These are phyloP conservation scores for Globisporangium apiculatum DNA, from an alignment of 352 stramenopile species.

Conservation along the genomic window DNA sequence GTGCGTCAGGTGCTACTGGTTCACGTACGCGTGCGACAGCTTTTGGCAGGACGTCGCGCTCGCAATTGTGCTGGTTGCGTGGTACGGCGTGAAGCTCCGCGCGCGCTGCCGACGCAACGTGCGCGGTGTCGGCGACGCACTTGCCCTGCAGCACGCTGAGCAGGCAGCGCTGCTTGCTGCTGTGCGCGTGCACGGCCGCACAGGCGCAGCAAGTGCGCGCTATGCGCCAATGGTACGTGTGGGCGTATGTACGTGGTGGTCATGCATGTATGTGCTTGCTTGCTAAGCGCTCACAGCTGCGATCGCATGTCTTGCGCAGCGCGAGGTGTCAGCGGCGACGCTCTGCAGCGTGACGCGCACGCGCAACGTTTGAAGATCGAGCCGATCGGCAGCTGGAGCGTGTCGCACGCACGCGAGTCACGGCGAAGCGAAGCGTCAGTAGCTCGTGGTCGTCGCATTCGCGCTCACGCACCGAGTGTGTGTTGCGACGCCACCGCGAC, in stretches of 20 bases:
- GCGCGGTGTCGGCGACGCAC: slow-evolving; percentile 15
- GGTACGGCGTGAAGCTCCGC: slow-evolving; percentile 18
- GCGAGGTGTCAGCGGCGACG: slow-evolving; percentile 23
- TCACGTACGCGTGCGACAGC: slow-evolving; percentile 38
- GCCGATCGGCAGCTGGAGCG: no score
- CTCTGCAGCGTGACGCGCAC: no score
- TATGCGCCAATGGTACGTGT: slow-evolving; percentile 42
- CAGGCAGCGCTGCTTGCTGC: slow-evolving; percentile 34
- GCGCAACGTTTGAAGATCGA: no score
- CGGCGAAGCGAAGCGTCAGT: no score
- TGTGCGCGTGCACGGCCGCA: slow-evolving; percentile 43
- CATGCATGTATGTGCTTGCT: background rate
- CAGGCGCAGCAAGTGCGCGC: slow-evolving; percentile 15
- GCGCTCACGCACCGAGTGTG: no score
- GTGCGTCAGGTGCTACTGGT: slow-evolving; percentile 45
- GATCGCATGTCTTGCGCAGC: slow-evolving; percentile 9
- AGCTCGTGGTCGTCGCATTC: no score
- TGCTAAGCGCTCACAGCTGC: no score
- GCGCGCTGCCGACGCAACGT: slow-evolving; percentile 23
- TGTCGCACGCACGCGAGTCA: no score
- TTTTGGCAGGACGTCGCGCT: slow-evolving; percentile 49
- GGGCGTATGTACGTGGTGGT: background rate
- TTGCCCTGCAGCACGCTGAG: slow-evolving; percentile 29
- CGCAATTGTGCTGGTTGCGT: slow-evolving; percentile 15
- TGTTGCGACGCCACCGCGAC: no score